These are phyloP conservation scores for Brettanomyces sp. DNA, from an alignment of 805 yeast genomes.

Conservation along the genomic window DNA sequence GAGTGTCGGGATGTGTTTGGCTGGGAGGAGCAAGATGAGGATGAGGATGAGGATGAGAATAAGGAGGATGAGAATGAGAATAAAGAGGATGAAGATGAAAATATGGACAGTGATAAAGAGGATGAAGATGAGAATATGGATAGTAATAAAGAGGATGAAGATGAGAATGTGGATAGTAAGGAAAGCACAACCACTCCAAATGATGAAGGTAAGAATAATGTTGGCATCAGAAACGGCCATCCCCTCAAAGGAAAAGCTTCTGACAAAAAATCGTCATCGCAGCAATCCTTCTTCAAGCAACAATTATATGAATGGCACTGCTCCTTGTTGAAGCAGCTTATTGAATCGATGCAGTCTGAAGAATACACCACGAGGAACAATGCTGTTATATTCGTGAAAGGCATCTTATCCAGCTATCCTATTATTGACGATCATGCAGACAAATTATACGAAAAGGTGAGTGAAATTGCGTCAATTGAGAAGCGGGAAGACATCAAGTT, in stretches of 20 bases:
- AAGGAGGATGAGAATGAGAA: slow-evolving; percentile 13
- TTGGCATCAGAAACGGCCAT: slow-evolving; percentile 9
- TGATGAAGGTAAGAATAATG: not conserved
- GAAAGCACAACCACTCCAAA: too few relatives aligned
- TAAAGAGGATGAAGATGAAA: slow-evolving; percentile 11
- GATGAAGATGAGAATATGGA: not conserved
- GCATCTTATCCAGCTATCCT: slow-evolving; percentile 52
- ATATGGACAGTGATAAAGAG: not conserved
- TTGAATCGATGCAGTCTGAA: slow-evolving; percentile 32
- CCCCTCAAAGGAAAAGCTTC: slow-evolving; percentile 13
- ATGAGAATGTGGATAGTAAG: too few relatives aligned
- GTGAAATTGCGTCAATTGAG: slow-evolving; percentile 42
- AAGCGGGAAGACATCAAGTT: slow-evolving; percentile 70
- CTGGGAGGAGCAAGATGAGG: slow-evolving; percentile 11
- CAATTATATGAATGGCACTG: slow-evolving; percentile 49
- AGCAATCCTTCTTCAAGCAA: slow-evolving; percentile 28
- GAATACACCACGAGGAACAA: slow-evolving; percentile 77
- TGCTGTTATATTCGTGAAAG: slow-evolving; percentile 67
- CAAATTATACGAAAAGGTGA: slow-evolving; percentile 35
- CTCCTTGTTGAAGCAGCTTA: slow-evolving; percentile 34
- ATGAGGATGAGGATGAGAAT: not conserved
- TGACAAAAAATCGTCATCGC: slow-evolving; percentile 6
- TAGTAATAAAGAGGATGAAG: too few relatives aligned
- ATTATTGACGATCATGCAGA: slow-evolving; percentile 59
- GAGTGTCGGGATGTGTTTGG: slow-evolving; percentile 22